Evolutionary conservation across 2,329 filamentous ascomycete species (phyloP), one percentile per base, ranked within the genome.

Genomic region (Penicillium expansum): DNA sequence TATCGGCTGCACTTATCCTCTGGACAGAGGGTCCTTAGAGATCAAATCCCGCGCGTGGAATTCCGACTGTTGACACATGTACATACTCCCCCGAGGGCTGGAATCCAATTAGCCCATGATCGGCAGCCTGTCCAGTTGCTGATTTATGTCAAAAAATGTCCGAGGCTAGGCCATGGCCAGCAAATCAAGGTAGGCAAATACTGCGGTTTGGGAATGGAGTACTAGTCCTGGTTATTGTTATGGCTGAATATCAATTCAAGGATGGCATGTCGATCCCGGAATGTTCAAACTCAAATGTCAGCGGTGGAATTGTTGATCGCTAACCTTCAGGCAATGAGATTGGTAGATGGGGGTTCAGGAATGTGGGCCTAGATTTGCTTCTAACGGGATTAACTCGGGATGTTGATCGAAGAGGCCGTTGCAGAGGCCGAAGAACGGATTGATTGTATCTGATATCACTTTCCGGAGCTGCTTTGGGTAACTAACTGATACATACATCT

Each of bases 1-100:
- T 42, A 10, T 16, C 13, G 27, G 37, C 45, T 42, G 30, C 55
- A 61, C 61, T 65, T 65, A 66, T 57, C 47, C 20, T 29, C 5
- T 16, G 32, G 37, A 29, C 18, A 42, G 43, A 60, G 43, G 29
- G 52, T 38, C 47, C 41, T 39, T 11, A 42, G 30, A 10, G 39
- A 38, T 56, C 44, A 59, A 56, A 61, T 58, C 43, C 57, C 49
- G 29, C 8, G 38, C 45, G 44, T 49, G 51, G 60, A 62, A 65
- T 63, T 54, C 45, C 33, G 8, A 33, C 20, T 14, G 14, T 24
- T 18, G 11, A 20, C 20, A 35, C 49, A 29, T 11, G 32, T 24
- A 18, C n/a, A 29, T 43, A 18, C 41, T 39, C 4, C 9, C n/a
- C 16, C 11, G 6, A 39, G 6, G 27, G n/a, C 41, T 33, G 10